Conservation (phyloP, 2,329 filamentous ascomycete species). For the Fusarium hostae region DNA sequence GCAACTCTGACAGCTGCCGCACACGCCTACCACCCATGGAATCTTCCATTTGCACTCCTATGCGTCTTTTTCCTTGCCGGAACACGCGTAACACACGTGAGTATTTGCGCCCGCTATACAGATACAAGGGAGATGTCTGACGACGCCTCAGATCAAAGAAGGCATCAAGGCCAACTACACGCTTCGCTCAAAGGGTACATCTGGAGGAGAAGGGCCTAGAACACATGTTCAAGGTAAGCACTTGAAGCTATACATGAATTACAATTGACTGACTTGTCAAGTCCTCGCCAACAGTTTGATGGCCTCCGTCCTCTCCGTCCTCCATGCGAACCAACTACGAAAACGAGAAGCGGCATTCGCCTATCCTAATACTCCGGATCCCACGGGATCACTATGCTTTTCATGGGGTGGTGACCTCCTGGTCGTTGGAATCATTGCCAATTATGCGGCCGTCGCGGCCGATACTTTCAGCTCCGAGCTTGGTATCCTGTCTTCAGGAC, state of each 20-base stretch:
- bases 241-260: not conserved
- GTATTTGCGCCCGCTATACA: conserved; percentile 3
- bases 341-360: conserved; percentile 56
- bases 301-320: conserved; percentile 72
- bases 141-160: conserved; percentile 76
- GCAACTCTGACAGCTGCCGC: conserved; percentile 79
- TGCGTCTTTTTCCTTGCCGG: conserved; percentile 88
- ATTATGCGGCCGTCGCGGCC: conserved; percentile 91
- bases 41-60: conserved; percentile 86
- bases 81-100: conserved; percentile 83
- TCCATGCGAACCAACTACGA: conserved; percentile 70
- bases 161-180: conserved; percentile 85
- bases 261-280: conserved; percentile 39
- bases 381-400: conserved; percentile 63
- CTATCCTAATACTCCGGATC: conserved; percentile 46
- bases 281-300: conserved; percentile 88
- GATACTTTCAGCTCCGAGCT: conserved; percentile 97
- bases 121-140: conserved; percentile 22
- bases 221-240: conserved; percentile 79
- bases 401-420: conserved; percentile 71
- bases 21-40: conserved; percentile 94
- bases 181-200: conserved; percentile 75
- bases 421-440: conserved; percentile 74
- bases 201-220: conserved; percentile 83
- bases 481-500: conserved; percentile 81